Base-by-base conservation (phyloP, 805 yeast genomes). In the Saccharomyces kudriavzevii region DNA sequence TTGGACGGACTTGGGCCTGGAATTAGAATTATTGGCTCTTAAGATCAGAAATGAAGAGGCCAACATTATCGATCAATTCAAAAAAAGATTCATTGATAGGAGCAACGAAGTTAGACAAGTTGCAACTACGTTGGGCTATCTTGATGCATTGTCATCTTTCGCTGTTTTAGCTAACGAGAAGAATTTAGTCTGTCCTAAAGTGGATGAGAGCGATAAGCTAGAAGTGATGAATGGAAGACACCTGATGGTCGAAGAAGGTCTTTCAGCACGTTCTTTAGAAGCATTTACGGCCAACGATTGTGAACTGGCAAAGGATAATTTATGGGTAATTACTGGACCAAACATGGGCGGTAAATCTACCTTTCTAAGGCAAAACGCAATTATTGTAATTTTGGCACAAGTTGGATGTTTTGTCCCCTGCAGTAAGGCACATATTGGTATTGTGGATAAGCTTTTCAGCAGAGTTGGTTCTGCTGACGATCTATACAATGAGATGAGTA, bases 291-390 rank as follows among this genome's bases (percentile, higher is more conserved):
- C 61, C 10, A 71, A 71, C 56, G 70, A 68, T 50, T 69, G 73
- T 55, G n/a, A 45, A 4, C 40, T 70, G 30, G 45, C 55, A 2
- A 52, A 59, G 6, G 57, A 68, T 46, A 58, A 69, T 4, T 63
- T 79, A 1, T 78, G 87, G 74, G 75, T 89, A 17, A 80, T 89
- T n/a, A 85, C 96, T 0, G 96, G 96, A 0, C 96, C 96, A 0
- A 89, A 89, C 63, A 86, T 86, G 92, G 92, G 92, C 5, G 94
- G 94, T 6, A 87, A 87, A 63, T 84, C 90, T 5, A 84, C 90
- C 1, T 85, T 82, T 62, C 76, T 87, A 46, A 77, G 89, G 56
- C 91, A 86, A 53, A 82, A 85, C 60, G 94, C 91, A 0, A 65
- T 86, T 4, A 77, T 85, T 47, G 82, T 79, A 2, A 82, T 87